Evolutionary conservation across 257 asterid genomes (phyloP).

Genomic region (Rhazya stricta): DNA sequence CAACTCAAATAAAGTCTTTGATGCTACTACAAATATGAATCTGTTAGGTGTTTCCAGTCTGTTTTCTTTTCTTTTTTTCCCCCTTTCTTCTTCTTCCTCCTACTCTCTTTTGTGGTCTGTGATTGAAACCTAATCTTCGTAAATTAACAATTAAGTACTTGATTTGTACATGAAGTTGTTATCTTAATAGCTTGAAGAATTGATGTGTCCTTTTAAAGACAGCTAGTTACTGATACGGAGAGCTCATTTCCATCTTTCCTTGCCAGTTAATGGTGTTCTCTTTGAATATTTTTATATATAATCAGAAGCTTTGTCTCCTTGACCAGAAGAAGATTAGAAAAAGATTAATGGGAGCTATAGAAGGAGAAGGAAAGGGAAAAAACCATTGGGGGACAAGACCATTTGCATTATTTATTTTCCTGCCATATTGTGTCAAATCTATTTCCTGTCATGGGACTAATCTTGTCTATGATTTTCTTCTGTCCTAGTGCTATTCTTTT

Average conservation of each 20-base stretch:
- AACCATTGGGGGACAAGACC: slow-evolving; percentile 22
- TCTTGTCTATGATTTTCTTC: slow-evolving; percentile 10
- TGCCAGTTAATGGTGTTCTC: not conserved
- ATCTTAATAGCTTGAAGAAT: too few species aligned
- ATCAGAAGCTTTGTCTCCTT: not conserved
- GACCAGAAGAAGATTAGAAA: too few species aligned
- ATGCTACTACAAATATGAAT: slow-evolving; percentile 1
- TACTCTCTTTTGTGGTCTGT: not conserved
- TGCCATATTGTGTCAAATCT: slow-evolving; percentile 24
- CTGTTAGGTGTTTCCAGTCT: slow-evolving; percentile 4
- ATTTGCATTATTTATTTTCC: slow-evolving; percentile 16
- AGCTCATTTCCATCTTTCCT: not conserved
- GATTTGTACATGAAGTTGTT: not conserved
- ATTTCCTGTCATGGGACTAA: slow-evolving; percentile 21
- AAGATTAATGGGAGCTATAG: not conserved
- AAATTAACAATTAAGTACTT: not conserved
- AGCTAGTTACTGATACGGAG: not conserved
- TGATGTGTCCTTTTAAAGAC: not conserved
- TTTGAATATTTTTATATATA: not conserved
- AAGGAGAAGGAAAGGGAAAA: not conserved
- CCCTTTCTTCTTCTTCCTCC: not conserved
- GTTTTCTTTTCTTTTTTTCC: slow-evolving; percentile 8
- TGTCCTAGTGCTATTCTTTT: not conserved
- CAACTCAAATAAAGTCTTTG: not conserved
- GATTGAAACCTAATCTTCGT: not conserved